Base-by-base conservation (phyloP, 495 filamentous ascomycete species). In the Ascobolus immersus region DNA sequence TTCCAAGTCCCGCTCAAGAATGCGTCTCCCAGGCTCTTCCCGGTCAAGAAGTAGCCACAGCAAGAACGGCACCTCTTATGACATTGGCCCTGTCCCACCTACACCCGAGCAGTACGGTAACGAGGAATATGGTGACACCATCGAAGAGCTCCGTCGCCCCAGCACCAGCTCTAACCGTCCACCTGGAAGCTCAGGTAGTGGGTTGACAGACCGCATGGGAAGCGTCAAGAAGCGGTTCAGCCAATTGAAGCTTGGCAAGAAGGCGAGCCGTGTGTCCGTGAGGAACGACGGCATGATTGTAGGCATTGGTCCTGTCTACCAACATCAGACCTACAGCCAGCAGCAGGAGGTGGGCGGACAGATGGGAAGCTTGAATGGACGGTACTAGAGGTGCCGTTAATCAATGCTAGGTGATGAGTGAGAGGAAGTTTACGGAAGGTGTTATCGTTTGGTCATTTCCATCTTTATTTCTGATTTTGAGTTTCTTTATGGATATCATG, bases 191-290 rank as follows among this genome's bases (percentile, higher is more conserved):
- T 35, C 44, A 45, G 46, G 53, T 42, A 42, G 53, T 33, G 50
- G 51, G 22, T 7, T 7, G n/a, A 7, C 22, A 3, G 28, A 31
- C 12, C n/a, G 28, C 20, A 52, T 58, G n/a, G 57, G 62, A 4
- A 71, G 65, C 38, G 61, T 80, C 34, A 65, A 65, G 53, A 79
- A 73, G 52, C 50, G 77, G 44, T 52, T 81, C 32, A 79, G 73
- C 42, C 45, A 71, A 30, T 41, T 84, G 40, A 66, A 66, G 36
- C 47, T 78, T 38, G 67, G 69, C 24, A 69, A 67, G 52, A 74
- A 76, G 56, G 54, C 49, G 18, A 71, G 66, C 44, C 68, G 62
- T 48, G 52, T 47, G 12, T 59, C 49, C 37, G 61, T 55, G 32
- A 39, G 65, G 50, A 55, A 28, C 21, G 28, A 31, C 13, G 34